phyloP scores from a whole-genome alignment of 306 rosid species.

The Betula pendula region DNA sequence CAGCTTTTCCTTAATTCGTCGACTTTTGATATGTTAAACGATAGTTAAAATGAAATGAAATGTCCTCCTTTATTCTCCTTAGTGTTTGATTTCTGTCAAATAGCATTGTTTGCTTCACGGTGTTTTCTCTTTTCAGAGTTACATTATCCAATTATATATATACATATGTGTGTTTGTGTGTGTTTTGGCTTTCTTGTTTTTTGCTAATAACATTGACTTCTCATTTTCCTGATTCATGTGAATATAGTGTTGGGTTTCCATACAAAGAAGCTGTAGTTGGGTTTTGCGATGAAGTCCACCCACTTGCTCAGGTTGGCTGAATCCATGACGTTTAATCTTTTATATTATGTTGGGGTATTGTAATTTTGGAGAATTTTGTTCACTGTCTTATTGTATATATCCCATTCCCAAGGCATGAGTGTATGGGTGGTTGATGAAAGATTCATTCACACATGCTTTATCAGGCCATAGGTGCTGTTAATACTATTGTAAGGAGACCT shows the following conservation, averaged over 20 bases:
- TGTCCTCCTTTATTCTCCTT: not conserved
- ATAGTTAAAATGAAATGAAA: too few species aligned
- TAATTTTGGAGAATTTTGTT: not conserved
- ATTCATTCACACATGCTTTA: conserved; percentile 9
- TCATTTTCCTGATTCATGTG: not conserved
- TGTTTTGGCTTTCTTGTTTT: not conserved
- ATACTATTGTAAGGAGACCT: conserved; percentile 47
- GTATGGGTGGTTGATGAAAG: not conserved
- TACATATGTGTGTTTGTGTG: not conserved
- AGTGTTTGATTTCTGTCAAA: too few species aligned
- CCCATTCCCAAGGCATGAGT: not conserved
- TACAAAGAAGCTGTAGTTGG: conserved; percentile 48
- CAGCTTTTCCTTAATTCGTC: too few species aligned
- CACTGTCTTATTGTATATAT: not conserved
- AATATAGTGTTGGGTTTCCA: conserved; percentile 54
- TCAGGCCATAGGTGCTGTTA: conserved; percentile 49
- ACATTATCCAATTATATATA: too few species aligned
- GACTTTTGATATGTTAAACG: too few species aligned
- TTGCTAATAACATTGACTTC: not conserved
- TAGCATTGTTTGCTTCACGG: not conserved
- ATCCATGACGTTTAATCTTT: not conserved
- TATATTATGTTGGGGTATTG: not conserved
- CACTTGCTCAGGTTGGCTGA: conserved; percentile 44
- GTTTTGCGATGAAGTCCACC: conserved; percentile 48
- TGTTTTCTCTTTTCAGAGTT: not conserved